phyloP scores from a whole-genome alignment of 805 yeast genomes.

The Suhomyces sp. region DNA sequence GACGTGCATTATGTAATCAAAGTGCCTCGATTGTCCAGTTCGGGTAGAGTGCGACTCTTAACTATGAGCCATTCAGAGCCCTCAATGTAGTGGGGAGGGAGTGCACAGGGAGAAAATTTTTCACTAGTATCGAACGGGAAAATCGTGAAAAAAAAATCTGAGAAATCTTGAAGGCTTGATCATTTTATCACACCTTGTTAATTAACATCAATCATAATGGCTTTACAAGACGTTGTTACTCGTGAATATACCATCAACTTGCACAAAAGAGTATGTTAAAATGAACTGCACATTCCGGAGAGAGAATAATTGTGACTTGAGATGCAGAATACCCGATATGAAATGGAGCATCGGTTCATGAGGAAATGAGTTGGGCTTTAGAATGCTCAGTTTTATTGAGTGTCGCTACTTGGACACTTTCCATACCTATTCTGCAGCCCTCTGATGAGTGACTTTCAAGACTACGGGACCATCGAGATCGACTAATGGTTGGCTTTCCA shows the following conservation, averaged over 20 bases:
- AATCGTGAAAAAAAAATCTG: conserved; percentile 3
- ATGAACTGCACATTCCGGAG: neutral
- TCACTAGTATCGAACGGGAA: conserved; percentile 2
- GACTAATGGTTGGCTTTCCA: too few species aligned
- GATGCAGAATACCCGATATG: neutral
- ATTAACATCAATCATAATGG: conserved; percentile 49
- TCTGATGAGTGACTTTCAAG: neutral
- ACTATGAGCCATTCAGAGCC: neutral
- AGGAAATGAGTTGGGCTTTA: neutral
- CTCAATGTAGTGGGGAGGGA: conserved; percentile 3
- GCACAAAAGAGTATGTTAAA: conserved; percentile 91
- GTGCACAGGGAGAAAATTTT: conserved; percentile 8
- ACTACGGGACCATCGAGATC: neutral
- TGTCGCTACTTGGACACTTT: neutral
- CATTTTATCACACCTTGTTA: conserved; percentile 5
- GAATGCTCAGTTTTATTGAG: neutral
- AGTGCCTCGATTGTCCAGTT: neutral
- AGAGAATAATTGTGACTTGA: neutral
- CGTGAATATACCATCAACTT: conserved; percentile 99
- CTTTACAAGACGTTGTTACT: conserved; percentile 98
- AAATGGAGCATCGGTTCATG: neutral
- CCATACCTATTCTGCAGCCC: neutral
- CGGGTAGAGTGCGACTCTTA: neutral
- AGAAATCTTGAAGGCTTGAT: neutral
- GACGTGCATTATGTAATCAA: neutral